These are phyloP conservation scores for Annulohypoxylon nitens DNA, from an alignment of 495 filamentous ascomycete genomes.

Conservation along the genomic window DNA sequence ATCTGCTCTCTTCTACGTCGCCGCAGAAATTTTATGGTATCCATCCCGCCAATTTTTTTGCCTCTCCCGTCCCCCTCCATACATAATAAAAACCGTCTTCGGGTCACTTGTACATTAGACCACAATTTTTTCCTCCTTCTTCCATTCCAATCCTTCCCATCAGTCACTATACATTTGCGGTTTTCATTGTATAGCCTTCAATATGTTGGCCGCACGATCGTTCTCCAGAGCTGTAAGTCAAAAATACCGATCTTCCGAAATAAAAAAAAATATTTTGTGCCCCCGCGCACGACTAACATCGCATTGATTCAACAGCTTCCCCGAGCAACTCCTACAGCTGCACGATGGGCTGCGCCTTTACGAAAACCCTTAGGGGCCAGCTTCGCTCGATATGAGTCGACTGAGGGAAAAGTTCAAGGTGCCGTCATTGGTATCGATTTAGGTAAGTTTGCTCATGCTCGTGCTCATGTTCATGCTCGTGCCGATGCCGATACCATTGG, in stretches of 20 bases:
- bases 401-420: slow-evolving; percentile 89
- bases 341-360: slow-evolving; percentile 70
- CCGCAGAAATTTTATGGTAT: slow-evolving; percentile 46
- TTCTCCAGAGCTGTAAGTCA: slow-evolving; percentile 78
- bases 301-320: slow-evolving; percentile 68
- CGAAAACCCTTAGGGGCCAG: slow-evolving; percentile 63
- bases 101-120: slow-evolving; percentile 48
- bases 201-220: slow-evolving; percentile 72
- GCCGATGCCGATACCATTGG: not conserved
- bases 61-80: slow-evolving; percentile 47
- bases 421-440: slow-evolving; percentile 98
- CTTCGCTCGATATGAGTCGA: slow-evolving; percentile 80
- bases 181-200: slow-evolving; percentile 57
- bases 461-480: too few relatives aligned
- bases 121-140: slow-evolving; percentile 51
- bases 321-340: slow-evolving; percentile 69
- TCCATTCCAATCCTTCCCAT: slow-evolving; percentile 45
- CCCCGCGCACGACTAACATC: slow-evolving; percentile 39
- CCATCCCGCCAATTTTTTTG: slow-evolving; percentile 32
- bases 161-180: slow-evolving; percentile 43
- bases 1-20: slow-evolving; percentile 45
- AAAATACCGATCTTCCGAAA: not conserved
- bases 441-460: slow-evolving; percentile 69
- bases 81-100: slow-evolving; percentile 43
- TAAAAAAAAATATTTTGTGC: slow-evolving; percentile 43